Evolutionary conservation across 495 filamentous ascomycete species (phyloP).

Genomic region (Penicillium canescens): DNA sequence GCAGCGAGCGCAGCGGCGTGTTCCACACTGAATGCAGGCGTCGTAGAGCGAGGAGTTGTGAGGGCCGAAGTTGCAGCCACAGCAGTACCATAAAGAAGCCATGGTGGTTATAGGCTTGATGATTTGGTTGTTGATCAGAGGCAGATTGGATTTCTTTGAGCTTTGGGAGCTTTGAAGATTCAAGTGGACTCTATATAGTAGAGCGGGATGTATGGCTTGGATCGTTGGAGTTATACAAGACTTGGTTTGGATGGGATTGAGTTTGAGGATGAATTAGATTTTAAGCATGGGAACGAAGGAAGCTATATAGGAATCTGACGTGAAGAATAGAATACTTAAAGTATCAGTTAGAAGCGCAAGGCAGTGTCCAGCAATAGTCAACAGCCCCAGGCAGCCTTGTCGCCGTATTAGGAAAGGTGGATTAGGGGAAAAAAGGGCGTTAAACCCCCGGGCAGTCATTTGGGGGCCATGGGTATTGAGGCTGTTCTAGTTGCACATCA

Average conservation of each 20-base stretch:
- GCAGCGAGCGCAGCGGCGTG: constrained; percentile 22
- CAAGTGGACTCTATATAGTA: no score
- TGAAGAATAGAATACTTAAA: background rate
- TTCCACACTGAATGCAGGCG: constrained; percentile 27
- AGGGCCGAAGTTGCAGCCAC: constrained; percentile 32
- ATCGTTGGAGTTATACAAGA: background rate
- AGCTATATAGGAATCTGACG: background rate
- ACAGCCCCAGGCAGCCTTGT: constrained; percentile 13
- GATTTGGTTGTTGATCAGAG: background rate
- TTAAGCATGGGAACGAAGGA: constrained; percentile 4
- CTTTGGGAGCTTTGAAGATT: no score
- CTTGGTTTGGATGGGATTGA: constrained; percentile 8
- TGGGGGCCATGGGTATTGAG: constrained; percentile 6
- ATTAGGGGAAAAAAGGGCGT: background rate
- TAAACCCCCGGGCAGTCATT: constrained; percentile 5
- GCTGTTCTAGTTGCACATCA: constrained; percentile 4
- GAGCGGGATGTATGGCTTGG: no score
- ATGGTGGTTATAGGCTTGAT: constrained; percentile 12
- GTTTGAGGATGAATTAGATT: constrained; percentile 10
- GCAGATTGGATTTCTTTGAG: no score
- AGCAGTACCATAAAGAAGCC: constrained; percentile 37
- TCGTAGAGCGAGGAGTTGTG: constrained; percentile 24
- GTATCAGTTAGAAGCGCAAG: constrained; percentile 5
- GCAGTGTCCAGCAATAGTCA: constrained; percentile 12
- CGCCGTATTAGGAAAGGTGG: constrained; percentile 15